Percentiles rank a stretch among this genome's conserved stretches.
Evolutionary conservation across 306 rosid genomes (phyloP).

Genomic region (Datisca glomerata): DNA sequence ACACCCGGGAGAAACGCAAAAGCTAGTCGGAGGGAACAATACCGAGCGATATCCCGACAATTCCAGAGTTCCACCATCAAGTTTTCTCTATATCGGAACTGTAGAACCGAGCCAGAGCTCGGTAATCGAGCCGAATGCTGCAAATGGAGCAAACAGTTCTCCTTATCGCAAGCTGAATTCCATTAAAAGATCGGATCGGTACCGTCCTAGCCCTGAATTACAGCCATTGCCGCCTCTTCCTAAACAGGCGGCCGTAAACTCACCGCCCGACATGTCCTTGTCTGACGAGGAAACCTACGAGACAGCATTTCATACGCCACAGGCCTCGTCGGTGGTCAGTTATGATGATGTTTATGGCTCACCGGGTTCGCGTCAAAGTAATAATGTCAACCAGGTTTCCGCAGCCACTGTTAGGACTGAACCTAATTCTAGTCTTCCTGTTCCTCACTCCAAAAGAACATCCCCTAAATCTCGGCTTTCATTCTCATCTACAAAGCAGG

Average conservation of each 20-base stretch:
- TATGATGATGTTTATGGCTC: slow-evolving; percentile 51
- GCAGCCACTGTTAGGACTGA: slow-evolving; percentile 14
- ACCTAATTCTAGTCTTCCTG: slow-evolving; percentile 5
- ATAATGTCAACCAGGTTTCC: slow-evolving; percentile 26
- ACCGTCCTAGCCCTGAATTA: slow-evolving; percentile 88
- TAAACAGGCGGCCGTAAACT: slow-evolving; percentile 26
- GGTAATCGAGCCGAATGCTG: slow-evolving; percentile 11
- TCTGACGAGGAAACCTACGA: slow-evolving; percentile 39
- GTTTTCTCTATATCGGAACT: slow-evolving; percentile 77
- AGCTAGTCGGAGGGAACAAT: slow-evolving; percentile 35
- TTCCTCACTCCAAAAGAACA: slow-evolving; percentile 63
- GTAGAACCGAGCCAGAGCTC: slow-evolving; percentile 55
- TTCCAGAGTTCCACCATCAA: slow-evolving; percentile 42
- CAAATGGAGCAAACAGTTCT: slow-evolving; percentile 28
- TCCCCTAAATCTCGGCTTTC: slow-evolving; percentile 61
- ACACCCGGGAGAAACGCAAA: slow-evolving; percentile 47
- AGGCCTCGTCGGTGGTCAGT: slow-evolving; percentile 42
- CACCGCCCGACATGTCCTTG: slow-evolving; percentile 33
- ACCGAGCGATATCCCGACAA: slow-evolving; percentile 28
- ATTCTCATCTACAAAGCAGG: slow-evolving; percentile 26
- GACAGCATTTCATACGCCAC: slow-evolving; percentile 74
- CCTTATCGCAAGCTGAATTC: slow-evolving; percentile 71
- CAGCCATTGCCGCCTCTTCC: slow-evolving; percentile 81
- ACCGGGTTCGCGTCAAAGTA: slow-evolving; percentile 56
- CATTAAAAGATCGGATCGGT: slow-evolving; percentile 66